phyloP scores from a whole-genome alignment of 805 yeast genomes.

The Metschnikowia noctiluminum region DNA sequence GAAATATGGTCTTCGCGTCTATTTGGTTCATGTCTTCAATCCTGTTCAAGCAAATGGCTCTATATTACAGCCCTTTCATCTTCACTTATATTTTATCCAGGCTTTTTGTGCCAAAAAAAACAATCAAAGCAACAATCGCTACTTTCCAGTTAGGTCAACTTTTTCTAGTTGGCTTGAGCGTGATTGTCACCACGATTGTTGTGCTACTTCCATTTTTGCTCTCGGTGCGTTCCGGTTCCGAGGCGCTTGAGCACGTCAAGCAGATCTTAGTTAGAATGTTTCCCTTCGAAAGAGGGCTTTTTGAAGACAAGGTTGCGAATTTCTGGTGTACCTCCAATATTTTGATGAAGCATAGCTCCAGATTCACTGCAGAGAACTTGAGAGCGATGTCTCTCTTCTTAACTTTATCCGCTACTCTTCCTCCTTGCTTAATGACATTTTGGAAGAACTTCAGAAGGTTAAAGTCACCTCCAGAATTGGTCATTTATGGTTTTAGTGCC shows the following conservation, averaged over 20 bases:
- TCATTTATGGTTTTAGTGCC: slow-evolving; percentile 69
- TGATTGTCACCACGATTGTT: slow-evolving; percentile 48
- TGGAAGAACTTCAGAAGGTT: slow-evolving; percentile 31
- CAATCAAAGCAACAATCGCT: slow-evolving; percentile 19
- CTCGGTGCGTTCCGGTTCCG: slow-evolving; percentile 24
- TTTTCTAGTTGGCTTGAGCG: slow-evolving; percentile 59
- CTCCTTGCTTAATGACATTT: slow-evolving; percentile 31
- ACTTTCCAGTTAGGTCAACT: slow-evolving; percentile 55
- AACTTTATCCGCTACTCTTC: slow-evolving; percentile 43
- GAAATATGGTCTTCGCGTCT: slow-evolving; percentile 64
- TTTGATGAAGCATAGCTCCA: slow-evolving; percentile 61
- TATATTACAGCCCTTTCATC: slow-evolving; percentile 87
- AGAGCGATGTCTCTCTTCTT: slow-evolving; percentile 53
- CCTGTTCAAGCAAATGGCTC: slow-evolving; percentile 91
- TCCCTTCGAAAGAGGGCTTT: slow-evolving; percentile 89
- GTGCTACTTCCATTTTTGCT: slow-evolving; percentile 61
- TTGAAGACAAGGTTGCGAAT: slow-evolving; percentile 96
- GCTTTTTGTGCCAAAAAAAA: slow-evolving; percentile 21
- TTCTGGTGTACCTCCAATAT: slow-evolving; percentile 95
- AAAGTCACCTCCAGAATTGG: slow-evolving; percentile 17
- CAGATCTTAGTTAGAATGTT: slow-evolving; percentile 71
- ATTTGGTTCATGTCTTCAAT: slow-evolving; percentile 73
- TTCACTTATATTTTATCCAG: slow-evolving; percentile 73
- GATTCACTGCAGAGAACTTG: slow-evolving; percentile 55
- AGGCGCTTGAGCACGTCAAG: slow-evolving; percentile 35